Percentiles rank a stretch among this genome's conserved stretches.
Evolutionary conservation across 768 basidiomycete genomes (phyloP).

Genomic region (Fistulinella prunicolor): DNA sequence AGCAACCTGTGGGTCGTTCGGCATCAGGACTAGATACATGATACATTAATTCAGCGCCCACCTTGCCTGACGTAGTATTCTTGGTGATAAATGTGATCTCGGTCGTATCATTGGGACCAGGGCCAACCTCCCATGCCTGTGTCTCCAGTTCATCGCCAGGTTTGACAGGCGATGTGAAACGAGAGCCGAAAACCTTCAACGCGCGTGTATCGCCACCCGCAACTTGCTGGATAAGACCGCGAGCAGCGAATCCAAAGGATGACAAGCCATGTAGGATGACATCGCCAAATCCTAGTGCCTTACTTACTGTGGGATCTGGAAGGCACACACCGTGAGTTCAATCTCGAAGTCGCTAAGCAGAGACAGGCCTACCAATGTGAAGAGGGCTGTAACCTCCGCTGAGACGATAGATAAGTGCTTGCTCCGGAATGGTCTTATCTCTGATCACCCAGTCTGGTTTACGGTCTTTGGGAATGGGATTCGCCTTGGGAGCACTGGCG

Average conservation of each 20-base stretch:
- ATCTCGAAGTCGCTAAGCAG: neutral
- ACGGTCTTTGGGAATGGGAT: conserved; percentile 57
- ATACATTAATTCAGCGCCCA: conserved; percentile 18
- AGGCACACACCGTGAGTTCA: neutral
- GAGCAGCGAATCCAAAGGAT: conserved; percentile 78
- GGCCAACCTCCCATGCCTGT: conserved; percentile 72
- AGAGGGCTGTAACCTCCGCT: conserved; percentile 80
- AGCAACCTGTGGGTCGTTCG: conserved; percentile 35
- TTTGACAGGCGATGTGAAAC: conserved; percentile 82
- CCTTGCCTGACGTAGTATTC: conserved; percentile 59
- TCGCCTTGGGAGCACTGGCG: conserved; percentile 57
- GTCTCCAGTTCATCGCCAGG: conserved; percentile 83
- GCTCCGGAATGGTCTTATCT: conserved; percentile 62
- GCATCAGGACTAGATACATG: neutral
- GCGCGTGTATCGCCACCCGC: conserved; percentile 59
- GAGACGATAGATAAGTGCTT: conserved; percentile 69
- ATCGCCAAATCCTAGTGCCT: conserved; percentile 74
- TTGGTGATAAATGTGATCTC: conserved; percentile 65
- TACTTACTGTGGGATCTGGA: conserved; percentile 71
- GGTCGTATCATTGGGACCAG: conserved; percentile 53
- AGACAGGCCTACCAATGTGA: conserved; percentile 45
- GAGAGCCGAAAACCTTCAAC: conserved; percentile 64
- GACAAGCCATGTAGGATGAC: conserved; percentile 85
- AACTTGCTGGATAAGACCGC: conserved; percentile 63
- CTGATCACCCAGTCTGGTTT: conserved; percentile 58